A percentile compares a stretch with the other conserved stretches of the same genome.
phyloP scores from a whole-genome alignment of 179 eudicot genomes.

The Spinacia oleracea region DNA sequence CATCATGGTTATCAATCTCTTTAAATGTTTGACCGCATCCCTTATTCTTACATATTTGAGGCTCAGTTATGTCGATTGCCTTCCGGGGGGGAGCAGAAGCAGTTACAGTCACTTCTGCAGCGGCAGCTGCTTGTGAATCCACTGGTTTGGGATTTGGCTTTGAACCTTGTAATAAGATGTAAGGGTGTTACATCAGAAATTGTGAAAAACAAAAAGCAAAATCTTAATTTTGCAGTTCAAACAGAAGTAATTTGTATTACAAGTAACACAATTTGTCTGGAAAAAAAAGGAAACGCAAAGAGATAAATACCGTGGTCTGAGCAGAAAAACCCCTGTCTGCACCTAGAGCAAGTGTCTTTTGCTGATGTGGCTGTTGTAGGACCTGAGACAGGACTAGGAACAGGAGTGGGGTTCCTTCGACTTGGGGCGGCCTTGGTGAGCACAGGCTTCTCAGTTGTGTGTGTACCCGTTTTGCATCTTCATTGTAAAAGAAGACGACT shows the following conservation, averaged over 20 bases:
- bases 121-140: slow-evolving; percentile 21
- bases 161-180: slow-evolving; percentile 58
- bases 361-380: slow-evolving; percentile 41
- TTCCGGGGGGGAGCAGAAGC: slow-evolving; percentile 47
- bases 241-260: background rate
- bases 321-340: slow-evolving; percentile 94
- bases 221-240: background rate
- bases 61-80: slow-evolving; percentile 62
- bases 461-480: slow-evolving; percentile 87
- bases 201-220: background rate
- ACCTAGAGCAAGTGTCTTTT: slow-evolving; percentile 73
- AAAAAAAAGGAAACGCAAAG: background rate
- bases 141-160: slow-evolving; percentile 49
- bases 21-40: slow-evolving; percentile 84
- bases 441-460: slow-evolving; percentile 90
- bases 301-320: slow-evolving; percentile 74
- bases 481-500: slow-evolving; percentile 16
- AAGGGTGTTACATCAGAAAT: background rate
- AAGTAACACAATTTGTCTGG: background rate
- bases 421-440: slow-evolving; percentile 44
- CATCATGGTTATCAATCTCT: slow-evolving; percentile 78
- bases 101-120: slow-evolving; percentile 30
- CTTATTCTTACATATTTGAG: slow-evolving; percentile 84
- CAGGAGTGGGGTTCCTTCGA: slow-evolving; percentile 38
- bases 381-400: slow-evolving; percentile 29